Conservation (phyloP, 2,329 filamentous ascomycete species). For the Shiraia sp. region DNA sequence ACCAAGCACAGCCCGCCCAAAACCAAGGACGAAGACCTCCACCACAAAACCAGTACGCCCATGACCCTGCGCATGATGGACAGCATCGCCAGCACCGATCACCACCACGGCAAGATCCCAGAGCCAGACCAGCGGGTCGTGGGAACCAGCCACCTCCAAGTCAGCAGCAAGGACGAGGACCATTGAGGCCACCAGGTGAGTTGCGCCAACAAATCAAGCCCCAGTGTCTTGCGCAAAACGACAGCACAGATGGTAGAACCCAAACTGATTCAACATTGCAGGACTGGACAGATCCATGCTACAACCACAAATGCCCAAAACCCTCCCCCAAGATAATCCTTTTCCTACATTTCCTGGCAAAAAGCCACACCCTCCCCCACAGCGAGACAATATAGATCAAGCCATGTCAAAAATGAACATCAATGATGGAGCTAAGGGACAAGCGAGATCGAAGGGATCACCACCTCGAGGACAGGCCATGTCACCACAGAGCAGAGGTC, state of each 20-base stretch:
- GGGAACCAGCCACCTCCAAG: slow-evolving; percentile 24
- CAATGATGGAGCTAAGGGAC: slow-evolving; percentile 18
- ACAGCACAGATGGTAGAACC: background rate
- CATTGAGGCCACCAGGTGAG: slow-evolving; percentile 35
- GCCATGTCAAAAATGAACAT: slow-evolving; percentile 43
- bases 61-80: slow-evolving; percentile 32
- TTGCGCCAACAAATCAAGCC: slow-evolving; percentile 1
- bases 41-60: slow-evolving; percentile 27
- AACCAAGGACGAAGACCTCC: slow-evolving; percentile 18
- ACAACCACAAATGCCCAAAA: slow-evolving; percentile 31
- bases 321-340: slow-evolving; percentile 49
- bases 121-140: slow-evolving; percentile 27
- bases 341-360: slow-evolving; percentile 52
- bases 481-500: slow-evolving; percentile 26
- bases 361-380: slow-evolving; percentile 16
- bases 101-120: slow-evolving; percentile 31
- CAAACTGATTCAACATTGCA: slow-evolving; percentile 18
- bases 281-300: slow-evolving; percentile 36
- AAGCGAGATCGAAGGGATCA: slow-evolving; percentile 20
- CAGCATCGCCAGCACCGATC: slow-evolving; percentile 28
- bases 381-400: slow-evolving; percentile 32
- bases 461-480: slow-evolving; percentile 26
- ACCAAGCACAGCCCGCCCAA: slow-evolving; percentile 19
- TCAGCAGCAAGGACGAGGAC: slow-evolving; percentile 28
- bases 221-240: too few species aligned